Evolutionary conservation across 306 rosid species (phyloP), one percentile per base, ranked within the genome.

Genomic region (Lathyrus oleraceus): DNA sequence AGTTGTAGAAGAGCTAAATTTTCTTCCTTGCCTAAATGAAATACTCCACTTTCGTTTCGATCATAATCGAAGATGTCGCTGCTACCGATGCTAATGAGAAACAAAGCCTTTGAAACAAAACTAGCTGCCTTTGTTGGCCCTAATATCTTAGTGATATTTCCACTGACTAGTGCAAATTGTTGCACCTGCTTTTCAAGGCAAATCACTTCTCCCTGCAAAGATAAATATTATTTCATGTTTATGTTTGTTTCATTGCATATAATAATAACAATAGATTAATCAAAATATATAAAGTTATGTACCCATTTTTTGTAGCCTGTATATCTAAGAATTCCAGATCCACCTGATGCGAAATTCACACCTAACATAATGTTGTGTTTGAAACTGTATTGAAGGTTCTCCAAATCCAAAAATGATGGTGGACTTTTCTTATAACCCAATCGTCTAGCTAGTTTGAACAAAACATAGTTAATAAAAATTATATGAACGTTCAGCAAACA

Each of bases 301-400:
- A 80, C 85, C 81, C 35, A 79, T 62, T 44, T 39, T 10, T 6
- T 38, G 11, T 1, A 8, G 1, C 88, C 91, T 3, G 91, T 86
- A 0, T 53, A 8, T 11, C 30, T 21, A 49, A 84, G 81, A 59
- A 86, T 73, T 54, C 91, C 87, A 54, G 87, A 47, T 0, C 88
- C 88, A 3, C 14, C 87, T 15, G 85, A 86, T 8, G 85, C 91
- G 77, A 86, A 86, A 58, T 86, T 86, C 3, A 71, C 76, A 1
- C 91, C 91, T 1, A 2, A 17, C 9, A 78, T 68, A 21, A 84
- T 69, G 11, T 68, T 71, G 10, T 47, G 63, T 54, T 74, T 71
- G 65, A 77, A 84, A 16, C 40, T 81, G 58, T 32, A 8, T 1
- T 4, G 27, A 27, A 25, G 67, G 9, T 30, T 27, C 11, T 40